Evolutionary conservation across 495 filamentous ascomycete species (phyloP).

Genomic region (Chaetomium fimeti): DNA sequence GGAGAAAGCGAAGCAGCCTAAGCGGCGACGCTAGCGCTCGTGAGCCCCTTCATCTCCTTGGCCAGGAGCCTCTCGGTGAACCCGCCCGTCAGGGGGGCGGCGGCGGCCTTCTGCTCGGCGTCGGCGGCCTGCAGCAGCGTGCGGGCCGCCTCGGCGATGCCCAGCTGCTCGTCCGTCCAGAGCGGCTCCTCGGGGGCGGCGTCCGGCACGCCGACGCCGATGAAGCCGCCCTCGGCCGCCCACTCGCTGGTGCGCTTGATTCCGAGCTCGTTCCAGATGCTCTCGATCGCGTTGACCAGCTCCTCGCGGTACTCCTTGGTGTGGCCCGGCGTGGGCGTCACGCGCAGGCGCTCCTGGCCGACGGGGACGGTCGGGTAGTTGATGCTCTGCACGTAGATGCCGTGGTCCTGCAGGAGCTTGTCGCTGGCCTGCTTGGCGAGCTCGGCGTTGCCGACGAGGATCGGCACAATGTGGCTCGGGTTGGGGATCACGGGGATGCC

Average conservation of each 20-base stretch:
- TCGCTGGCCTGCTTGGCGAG: constrained; percentile 89
- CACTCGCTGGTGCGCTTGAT: constrained; percentile 92
- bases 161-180: constrained; percentile 86
- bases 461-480: constrained; percentile 90
- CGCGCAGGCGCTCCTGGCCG: constrained; percentile 89
- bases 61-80: constrained; percentile 33
- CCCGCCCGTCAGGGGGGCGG: constrained; percentile 1
- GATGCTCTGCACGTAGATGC: constrained; percentile 97
- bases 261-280: constrained; percentile 80
- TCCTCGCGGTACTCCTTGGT: constrained; percentile 76
- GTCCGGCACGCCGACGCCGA: constrained; percentile 77
- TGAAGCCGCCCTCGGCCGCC: constrained; percentile 87
- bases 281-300: constrained; percentile 78
- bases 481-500: constrained; percentile 99
- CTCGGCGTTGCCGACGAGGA: constrained; percentile 91
- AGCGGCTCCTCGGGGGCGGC: constrained; percentile 58
- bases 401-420: constrained; percentile 78
- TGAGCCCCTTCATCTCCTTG: constrained; percentile 24
- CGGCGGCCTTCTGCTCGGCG: constrained; percentile 26
- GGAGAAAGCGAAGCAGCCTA: constrained; percentile 11
- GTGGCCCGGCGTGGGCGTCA: constrained; percentile 95
- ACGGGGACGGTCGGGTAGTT: constrained; percentile 98
- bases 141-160: constrained; percentile 52
- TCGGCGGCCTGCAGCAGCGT: constrained; percentile 27
- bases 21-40: constrained; percentile 27